phyloP scores from a whole-genome alignment of 2,329 filamentous ascomycete species.

The Aspergillus piperis region DNA sequence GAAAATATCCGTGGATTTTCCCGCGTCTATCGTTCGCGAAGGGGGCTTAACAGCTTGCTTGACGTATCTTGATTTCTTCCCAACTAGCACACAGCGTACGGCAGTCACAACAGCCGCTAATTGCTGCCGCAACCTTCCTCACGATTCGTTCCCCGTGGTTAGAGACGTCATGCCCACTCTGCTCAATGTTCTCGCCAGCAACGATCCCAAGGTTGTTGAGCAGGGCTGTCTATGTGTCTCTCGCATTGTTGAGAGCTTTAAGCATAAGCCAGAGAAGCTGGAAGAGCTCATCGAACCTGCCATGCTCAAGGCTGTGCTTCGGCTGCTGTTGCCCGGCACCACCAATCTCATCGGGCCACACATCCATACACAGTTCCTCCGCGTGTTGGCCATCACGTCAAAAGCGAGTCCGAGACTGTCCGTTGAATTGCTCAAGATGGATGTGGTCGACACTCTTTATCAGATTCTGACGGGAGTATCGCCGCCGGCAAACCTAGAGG shows the following conservation, averaged over 20 bases:
- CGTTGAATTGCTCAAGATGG: slow-evolving; percentile 89
- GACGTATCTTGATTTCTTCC: slow-evolving; percentile 95
- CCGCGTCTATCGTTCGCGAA: slow-evolving; percentile 90
- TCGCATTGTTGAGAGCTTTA: slow-evolving; percentile 95
- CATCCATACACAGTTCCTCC: slow-evolving; percentile 94
- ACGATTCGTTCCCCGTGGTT: slow-evolving; percentile 89
- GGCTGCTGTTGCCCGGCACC: slow-evolving; percentile 86
- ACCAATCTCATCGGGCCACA: slow-evolving; percentile 92
- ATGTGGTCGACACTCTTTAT: slow-evolving; percentile 95
- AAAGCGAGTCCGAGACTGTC: slow-evolving; percentile 85
- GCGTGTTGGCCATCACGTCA: slow-evolving; percentile 86
- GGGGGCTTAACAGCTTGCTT: slow-evolving; percentile 94
- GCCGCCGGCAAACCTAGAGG: slow-evolving; percentile 71
- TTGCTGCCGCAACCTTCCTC: slow-evolving; percentile 93
- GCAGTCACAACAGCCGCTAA: slow-evolving; percentile 97
- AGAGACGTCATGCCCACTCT: slow-evolving; percentile 96
- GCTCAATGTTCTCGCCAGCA: slow-evolving; percentile 85
- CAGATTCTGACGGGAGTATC: slow-evolving; percentile 97
- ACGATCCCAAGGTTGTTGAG: slow-evolving; percentile 93
- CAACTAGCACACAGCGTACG: slow-evolving; percentile 92
- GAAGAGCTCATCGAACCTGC: slow-evolving; percentile 91
- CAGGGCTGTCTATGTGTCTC: slow-evolving; percentile 95
- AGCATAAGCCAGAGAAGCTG: slow-evolving; percentile 79
- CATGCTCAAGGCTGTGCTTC: slow-evolving; percentile 78
- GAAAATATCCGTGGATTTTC: slow-evolving; percentile 96